A percentile compares a stretch with the other conserved stretches of the same genome.
These are phyloP conservation scores for Leucocoprinus leucothites DNA, from an alignment of 768 basidiomycete genomes.

Conservation along the genomic window DNA sequence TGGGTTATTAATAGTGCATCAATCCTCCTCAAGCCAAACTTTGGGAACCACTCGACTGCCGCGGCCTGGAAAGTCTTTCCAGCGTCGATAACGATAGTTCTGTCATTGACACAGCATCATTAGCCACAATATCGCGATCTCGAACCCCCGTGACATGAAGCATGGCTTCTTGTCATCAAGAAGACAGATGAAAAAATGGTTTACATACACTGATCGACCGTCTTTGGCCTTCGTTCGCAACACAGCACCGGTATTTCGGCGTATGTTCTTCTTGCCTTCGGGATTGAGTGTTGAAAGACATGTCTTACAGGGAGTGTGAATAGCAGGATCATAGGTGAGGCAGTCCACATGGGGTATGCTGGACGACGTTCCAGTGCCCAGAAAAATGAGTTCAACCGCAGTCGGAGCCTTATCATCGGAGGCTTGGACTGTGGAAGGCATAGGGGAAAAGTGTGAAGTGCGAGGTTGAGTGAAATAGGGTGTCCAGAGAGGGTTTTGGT, in stretches of 20 bases:
- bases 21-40: constrained; percentile 61
- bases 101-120: constrained; percentile 22
- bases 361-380: constrained; percentile 81
- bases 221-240: constrained; percentile 45
- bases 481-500: not conserved
- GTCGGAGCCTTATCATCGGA: not conserved
- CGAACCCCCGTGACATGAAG: not conserved
- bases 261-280: constrained; percentile 77
- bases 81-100: constrained; percentile 79
- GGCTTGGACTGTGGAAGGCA: not conserved
- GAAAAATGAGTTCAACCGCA: constrained; percentile 66
- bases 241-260: constrained; percentile 80
- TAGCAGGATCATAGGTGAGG: constrained; percentile 62
- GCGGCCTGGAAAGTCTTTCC: constrained; percentile 78
- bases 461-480: no score
- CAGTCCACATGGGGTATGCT: constrained; percentile 70
- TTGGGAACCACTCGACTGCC: constrained; percentile 52
- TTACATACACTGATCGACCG: constrained; percentile 49
- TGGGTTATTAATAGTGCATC: constrained; percentile 76
- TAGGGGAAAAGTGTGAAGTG: not conserved
- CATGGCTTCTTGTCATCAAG: not conserved
- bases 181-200: constrained; percentile 1
- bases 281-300: constrained; percentile 66
- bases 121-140: not conserved
- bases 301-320: constrained; percentile 47